Evolutionary conservation across 1,284 basidiomycete genomes (phyloP), one percentile per base, ranked within the genome.

Genomic region (Pseudozyma pruni): DNA sequence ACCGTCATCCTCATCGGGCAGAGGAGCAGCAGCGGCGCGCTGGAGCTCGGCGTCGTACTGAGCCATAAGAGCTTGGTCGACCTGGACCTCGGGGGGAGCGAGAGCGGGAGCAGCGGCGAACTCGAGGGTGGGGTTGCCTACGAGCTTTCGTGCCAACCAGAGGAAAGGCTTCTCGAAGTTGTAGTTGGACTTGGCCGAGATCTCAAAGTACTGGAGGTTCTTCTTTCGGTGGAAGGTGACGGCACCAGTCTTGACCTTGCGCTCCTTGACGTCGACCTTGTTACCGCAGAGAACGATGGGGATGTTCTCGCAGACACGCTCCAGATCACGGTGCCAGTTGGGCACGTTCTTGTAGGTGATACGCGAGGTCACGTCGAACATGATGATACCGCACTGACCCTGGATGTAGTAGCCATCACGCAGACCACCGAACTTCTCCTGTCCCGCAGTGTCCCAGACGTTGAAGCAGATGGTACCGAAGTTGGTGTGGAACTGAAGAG

Each of bases 271-370:
- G 83, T 99, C 96, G 71, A 98, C 96, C 86, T 99, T 99, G 90
- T 98, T 99, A 79, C 96, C 96, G 85, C 95, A 98, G 55, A 98
- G 89, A 33, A 99, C 96, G 81, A 98, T 97, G 64, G 96, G 95
- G 82, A 98, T 98, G 87, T 93, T 96, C 86, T 98, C 95, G 85
- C 96, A 98, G 49, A 99, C 96, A 75, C 96, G 93, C 87, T 98
- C 96, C 78, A 98, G 90, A 85, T 98, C 95, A 83, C 96, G 91
- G 88, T 98, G 94, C 96, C 96, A 99, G 88, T 98, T 99, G 80
- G 96, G 96, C 38, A 99, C 96, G 85, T 98, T 98, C 89, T 98
- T 98, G 88, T 98, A 99, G 55, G 96, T 99, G 89, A 98, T 99
- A 81, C 96, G 90, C 55, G 94, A 95, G 62, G 96, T 98, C 69